Evolutionary conservation across 2,329 filamentous ascomycete species (phyloP).

Genomic region (Teratosphaeria viscida): DNA sequence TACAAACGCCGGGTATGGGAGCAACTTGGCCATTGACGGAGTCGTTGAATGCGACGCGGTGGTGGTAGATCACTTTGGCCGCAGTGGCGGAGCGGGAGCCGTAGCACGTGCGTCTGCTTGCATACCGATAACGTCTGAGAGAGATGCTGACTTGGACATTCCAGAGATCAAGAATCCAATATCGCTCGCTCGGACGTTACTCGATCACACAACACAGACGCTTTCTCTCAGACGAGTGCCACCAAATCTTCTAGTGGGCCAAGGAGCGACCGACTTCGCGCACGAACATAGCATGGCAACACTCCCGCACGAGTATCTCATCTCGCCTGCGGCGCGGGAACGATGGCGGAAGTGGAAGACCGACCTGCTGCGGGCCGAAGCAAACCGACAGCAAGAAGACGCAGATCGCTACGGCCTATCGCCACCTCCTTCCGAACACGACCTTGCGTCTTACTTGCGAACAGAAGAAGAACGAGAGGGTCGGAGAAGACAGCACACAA

Average conservation of each 20-base stretch:
- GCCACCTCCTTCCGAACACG: slow-evolving; percentile 13
- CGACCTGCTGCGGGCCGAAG: slow-evolving; percentile 57
- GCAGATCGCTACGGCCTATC: slow-evolving; percentile 11
- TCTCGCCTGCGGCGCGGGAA: slow-evolving; percentile 70
- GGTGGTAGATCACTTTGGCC: slow-evolving; percentile 79
- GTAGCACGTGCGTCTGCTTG: slow-evolving; percentile 59
- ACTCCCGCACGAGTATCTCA: slow-evolving; percentile 62
- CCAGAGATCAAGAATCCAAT: slow-evolving; percentile 89
- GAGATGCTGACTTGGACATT: not conserved
- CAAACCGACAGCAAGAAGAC: slow-evolving; percentile 29
- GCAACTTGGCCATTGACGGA: slow-evolving; percentile 84
- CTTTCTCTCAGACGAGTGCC: slow-evolving; percentile 82
- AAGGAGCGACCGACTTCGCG: slow-evolving; percentile 81
- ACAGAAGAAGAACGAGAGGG: slow-evolving; percentile 14
- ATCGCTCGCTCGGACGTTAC: slow-evolving; percentile 69
- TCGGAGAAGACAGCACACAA: slow-evolving; percentile 29
- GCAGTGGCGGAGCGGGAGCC: slow-evolving; percentile 87
- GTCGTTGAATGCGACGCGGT: slow-evolving; percentile 91
- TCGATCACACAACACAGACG: slow-evolving; percentile 64
- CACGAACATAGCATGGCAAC: slow-evolving; percentile 63
- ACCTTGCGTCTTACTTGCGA: slow-evolving; percentile 4
- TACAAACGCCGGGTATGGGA: slow-evolving; percentile 92
- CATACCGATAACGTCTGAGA: not conserved
- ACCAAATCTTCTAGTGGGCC: slow-evolving; percentile 79
- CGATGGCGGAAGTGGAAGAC: slow-evolving; percentile 67